Percentiles rank a stretch among this genome's conserved stretches.
These are phyloP conservation scores for Acanthamoeba culbertsoni DNA, from an alignment of 208 protist genomes.

Conservation along the genomic window DNA sequence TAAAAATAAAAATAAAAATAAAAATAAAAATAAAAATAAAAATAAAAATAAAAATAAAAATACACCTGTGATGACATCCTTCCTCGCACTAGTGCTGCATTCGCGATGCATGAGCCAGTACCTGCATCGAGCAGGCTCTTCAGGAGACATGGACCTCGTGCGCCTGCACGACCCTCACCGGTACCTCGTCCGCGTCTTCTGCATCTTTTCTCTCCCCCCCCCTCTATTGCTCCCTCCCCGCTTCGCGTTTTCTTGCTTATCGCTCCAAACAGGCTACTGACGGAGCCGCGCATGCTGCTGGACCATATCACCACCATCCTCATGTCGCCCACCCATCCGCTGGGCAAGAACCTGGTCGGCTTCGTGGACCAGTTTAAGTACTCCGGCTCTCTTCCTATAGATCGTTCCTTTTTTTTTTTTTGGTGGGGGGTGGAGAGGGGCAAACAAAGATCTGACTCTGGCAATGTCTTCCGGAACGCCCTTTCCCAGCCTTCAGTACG, in stretches of 20 bases:
- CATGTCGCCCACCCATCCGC: neutral
- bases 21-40: too few species aligned
- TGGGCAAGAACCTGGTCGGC: slow-evolving; percentile 40
- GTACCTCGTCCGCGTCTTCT: neutral
- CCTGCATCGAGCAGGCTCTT: neutral
- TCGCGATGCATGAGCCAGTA: neutral
- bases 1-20: too few species aligned
- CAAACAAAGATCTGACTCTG: too few species aligned
- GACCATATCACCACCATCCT: slow-evolving; percentile 53
- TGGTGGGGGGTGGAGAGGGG: too few species aligned
- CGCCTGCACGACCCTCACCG: neutral
- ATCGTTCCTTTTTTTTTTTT: neutral
- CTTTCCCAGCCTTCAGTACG: neutral
- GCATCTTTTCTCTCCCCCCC: neutral
- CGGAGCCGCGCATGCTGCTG: slow-evolving; percentile 29
- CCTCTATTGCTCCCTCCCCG: neutral
- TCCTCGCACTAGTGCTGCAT: neutral
- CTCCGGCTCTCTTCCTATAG: neutral
- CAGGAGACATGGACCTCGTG: neutral
- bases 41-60: too few species aligned
- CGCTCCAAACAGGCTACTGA: neutral
- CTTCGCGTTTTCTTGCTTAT: neutral
- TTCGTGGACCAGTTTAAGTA: slow-evolving; percentile 44
- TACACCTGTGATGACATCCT: neutral
- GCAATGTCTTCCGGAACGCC: too few species aligned